These are phyloP conservation scores for Naganishia liquefaciens DNA, from an alignment of 1,284 basidiomycete species.

Conservation along the genomic window DNA sequence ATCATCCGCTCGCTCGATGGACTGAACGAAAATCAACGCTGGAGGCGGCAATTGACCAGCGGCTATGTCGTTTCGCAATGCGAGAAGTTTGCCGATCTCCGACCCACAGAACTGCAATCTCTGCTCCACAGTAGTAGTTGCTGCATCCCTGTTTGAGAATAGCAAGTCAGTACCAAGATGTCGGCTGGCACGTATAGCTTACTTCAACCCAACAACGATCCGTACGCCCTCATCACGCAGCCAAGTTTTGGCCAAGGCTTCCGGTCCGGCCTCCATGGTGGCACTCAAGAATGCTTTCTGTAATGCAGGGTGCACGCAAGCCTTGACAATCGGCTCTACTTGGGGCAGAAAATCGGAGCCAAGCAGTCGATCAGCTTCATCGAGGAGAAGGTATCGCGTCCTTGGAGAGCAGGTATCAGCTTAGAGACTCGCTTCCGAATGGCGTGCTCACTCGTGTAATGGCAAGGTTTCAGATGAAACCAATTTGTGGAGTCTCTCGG, in stretches of 20 bases:
- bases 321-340: slow-evolving; percentile 80
- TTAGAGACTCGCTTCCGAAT: neutral
- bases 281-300: slow-evolving; percentile 94
- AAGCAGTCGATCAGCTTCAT: slow-evolving; percentile 88
- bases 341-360: slow-evolving; percentile 86
- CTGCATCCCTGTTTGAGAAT: slow-evolving; percentile 66
- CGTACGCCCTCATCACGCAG: slow-evolving; percentile 74
- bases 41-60: slow-evolving; percentile 83
- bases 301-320: slow-evolving; percentile 70
- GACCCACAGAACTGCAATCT: slow-evolving; percentile 86
- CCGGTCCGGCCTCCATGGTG: slow-evolving; percentile 84
- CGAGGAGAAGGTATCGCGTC: slow-evolving; percentile 78
- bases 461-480: slow-evolving; percentile 68
- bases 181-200: slow-evolving; percentile 42
- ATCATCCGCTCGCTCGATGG: slow-evolving; percentile 85
- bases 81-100: slow-evolving; percentile 89
- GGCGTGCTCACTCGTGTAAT: slow-evolving; percentile 65
- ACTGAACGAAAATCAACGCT: slow-evolving; percentile 88
- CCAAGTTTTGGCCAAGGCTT: slow-evolving; percentile 83
- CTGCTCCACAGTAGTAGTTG: slow-evolving; percentile 76
- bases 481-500: slow-evolving; percentile 57
- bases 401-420: slow-evolving; percentile 53
- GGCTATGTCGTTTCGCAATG: slow-evolving; percentile 72
- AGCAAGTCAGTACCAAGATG: slow-evolving; percentile 6
- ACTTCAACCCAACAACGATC: slow-evolving; percentile 93